A percentile compares a stretch with the other conserved stretches of the same genome.
Conservation (phyloP, 768 basidiomycete genomes). For the Termitomyces sp. region DNA sequence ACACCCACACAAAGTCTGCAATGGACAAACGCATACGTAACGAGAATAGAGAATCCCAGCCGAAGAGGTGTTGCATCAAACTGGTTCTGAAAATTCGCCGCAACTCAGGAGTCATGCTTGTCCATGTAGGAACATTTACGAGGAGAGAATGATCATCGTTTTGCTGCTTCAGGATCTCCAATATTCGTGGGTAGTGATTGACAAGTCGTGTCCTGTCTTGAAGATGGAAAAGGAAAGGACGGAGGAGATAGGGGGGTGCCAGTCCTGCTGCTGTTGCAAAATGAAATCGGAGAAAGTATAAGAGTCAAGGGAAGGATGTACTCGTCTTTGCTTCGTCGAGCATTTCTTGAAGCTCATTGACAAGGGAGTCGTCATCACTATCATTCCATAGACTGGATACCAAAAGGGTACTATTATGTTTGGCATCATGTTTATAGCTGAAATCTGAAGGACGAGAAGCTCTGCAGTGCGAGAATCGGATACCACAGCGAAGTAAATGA, state of each 20-base stretch:
- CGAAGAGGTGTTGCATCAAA: constrained; percentile 54
- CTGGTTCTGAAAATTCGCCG: constrained; percentile 44
- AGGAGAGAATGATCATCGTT: constrained; percentile 27
- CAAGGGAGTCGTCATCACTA: constrained; percentile 24
- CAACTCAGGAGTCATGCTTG: constrained; percentile 28
- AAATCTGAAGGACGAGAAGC: constrained; percentile 63
- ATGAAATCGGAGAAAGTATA: neutral
- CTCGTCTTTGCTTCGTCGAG: constrained; percentile 26
- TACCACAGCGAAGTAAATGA: neutral
- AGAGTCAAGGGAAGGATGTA: constrained; percentile 13
- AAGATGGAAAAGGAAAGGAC: constrained; percentile 45
- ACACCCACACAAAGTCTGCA: constrained; percentile 46
- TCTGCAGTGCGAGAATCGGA: constrained; percentile 26
- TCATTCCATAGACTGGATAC: constrained; percentile 54
- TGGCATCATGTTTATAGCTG: constrained; percentile 77
- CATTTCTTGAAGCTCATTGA: constrained; percentile 27
- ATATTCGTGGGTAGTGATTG: constrained; percentile 34
- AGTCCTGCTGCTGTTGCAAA: constrained; percentile 29
- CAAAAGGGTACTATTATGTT: constrained; percentile 48
- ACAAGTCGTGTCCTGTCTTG: constrained; percentile 28
- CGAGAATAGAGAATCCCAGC: constrained; percentile 47
- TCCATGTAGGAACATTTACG: constrained; percentile 24
- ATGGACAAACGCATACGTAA: constrained; percentile 53
- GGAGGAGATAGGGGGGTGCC: constrained; percentile 45
- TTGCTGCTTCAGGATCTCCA: constrained; percentile 35